Conservation (phyloP, 306 rosid species). For the Coriaria nepalensis region DNA sequence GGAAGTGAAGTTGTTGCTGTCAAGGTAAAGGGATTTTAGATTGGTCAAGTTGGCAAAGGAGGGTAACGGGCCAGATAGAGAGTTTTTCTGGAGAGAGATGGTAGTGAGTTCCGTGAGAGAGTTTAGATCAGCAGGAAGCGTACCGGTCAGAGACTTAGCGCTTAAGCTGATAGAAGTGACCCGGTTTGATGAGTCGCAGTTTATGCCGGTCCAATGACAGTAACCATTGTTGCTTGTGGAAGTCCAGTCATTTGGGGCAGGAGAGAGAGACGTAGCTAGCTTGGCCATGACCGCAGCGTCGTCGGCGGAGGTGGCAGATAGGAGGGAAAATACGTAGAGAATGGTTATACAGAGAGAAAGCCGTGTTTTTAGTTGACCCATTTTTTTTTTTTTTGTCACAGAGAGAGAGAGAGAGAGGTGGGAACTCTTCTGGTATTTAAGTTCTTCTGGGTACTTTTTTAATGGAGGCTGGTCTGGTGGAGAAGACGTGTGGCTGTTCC, state of each 20-base stretch:
- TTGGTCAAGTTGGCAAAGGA: constrained; percentile 38
- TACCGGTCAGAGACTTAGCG: constrained; percentile 39
- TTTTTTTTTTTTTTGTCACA: constrained; percentile 11
- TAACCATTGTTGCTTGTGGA: neutral
- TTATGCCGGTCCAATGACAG: constrained; percentile 54
- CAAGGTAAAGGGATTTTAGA: constrained; percentile 27
- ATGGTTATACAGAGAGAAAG: constrained; percentile 11
- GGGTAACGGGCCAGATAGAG: constrained; percentile 46
- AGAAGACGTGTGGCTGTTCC: too few relatives aligned
- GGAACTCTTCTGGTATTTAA: neutral
- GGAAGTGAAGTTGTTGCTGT: constrained; percentile 51
- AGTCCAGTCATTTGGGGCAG: constrained; percentile 44
- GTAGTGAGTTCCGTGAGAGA: constrained; percentile 43
- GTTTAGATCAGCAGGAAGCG: constrained; percentile 57
- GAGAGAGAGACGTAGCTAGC: constrained; percentile 22
- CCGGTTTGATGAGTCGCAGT: constrained; percentile 34
- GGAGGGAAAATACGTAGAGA: neutral
- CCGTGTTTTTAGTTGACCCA: constrained; percentile 39
- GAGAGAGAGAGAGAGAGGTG: constrained; percentile 4
- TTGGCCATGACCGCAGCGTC: constrained; percentile 38
- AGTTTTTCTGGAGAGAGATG: constrained; percentile 42
- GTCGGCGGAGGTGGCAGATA: constrained; percentile 25
- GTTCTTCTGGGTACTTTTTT: too few relatives aligned
- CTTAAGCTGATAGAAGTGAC: constrained; percentile 40
- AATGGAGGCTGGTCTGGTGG: too few relatives aligned